These are phyloP conservation scores for Hygrophorus russula DNA, from an alignment of 768 basidiomycete genomes.

Conservation along the genomic window DNA sequence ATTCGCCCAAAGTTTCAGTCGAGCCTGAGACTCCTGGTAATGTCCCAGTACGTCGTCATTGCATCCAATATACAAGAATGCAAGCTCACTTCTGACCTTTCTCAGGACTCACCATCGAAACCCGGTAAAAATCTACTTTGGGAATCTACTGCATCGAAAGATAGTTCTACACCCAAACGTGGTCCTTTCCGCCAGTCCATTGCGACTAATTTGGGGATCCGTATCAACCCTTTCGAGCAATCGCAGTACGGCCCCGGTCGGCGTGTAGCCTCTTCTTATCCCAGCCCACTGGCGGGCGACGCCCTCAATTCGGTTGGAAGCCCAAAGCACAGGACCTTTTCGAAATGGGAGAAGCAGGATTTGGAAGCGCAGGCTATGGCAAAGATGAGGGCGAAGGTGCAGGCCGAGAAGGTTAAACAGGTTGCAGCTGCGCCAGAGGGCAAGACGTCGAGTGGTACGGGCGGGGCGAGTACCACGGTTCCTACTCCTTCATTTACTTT, in stretches of 20 bases:
- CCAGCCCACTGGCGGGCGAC: slow-evolving; percentile 7
- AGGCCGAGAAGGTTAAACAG: slow-evolving; percentile 12
- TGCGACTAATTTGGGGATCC: slow-evolving; percentile 28
- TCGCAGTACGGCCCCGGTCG: slow-evolving; percentile 4
- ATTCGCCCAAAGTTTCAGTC: slow-evolving; percentile 29
- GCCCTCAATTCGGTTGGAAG: neutral
- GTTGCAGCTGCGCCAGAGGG: neutral
- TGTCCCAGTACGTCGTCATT: slow-evolving; percentile 18
- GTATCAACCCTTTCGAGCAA: slow-evolving; percentile 39
- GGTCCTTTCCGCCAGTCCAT: slow-evolving; percentile 38
- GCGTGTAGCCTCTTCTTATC: slow-evolving; percentile 3
- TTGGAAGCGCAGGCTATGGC: slow-evolving; percentile 71
- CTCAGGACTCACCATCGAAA: slow-evolving; percentile 10
- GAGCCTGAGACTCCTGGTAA: slow-evolving; percentile 33
- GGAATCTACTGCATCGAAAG: slow-evolving; percentile 23
- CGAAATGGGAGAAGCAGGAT: slow-evolving; percentile 85
- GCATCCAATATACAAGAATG: neutral
- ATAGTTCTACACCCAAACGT: slow-evolving; percentile 15
- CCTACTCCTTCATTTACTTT: neutral
- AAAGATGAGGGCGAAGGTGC: slow-evolving; percentile 43
- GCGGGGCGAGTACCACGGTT: neutral
- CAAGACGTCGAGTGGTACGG: neutral
- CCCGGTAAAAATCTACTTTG: slow-evolving; percentile 63
- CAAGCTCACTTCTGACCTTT: slow-evolving; percentile 2
- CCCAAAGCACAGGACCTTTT: slow-evolving; percentile 24